phyloP scores from a whole-genome alignment of 1,284 basidiomycete genomes.

The Taiwanofungus camphoratus region DNA sequence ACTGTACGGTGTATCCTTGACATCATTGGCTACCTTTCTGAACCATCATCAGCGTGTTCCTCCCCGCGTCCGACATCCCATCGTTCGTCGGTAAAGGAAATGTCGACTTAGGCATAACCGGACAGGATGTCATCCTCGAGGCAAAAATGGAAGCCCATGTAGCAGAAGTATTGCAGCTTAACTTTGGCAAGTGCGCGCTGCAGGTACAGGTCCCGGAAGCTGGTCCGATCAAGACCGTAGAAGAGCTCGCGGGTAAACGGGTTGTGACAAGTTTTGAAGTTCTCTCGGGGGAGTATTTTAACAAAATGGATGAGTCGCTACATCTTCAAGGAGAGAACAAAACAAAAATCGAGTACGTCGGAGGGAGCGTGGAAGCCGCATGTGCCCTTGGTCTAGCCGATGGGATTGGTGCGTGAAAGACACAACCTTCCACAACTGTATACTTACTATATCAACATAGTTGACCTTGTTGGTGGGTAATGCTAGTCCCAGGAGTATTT shows the following conservation, averaged over 20 bases:
- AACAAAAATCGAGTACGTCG: slow-evolving; percentile 92
- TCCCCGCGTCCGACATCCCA: slow-evolving; percentile 96
- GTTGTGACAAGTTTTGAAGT: slow-evolving; percentile 95
- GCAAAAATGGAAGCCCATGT: slow-evolving; percentile 75
- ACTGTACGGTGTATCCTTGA: slow-evolving; percentile 47
- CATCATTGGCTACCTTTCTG: not conserved
- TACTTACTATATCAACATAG: too few species aligned
- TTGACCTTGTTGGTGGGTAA: slow-evolving; percentile 83
- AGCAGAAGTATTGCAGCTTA: slow-evolving; percentile 79
- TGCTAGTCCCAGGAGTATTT: not conserved
- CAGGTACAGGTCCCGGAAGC: slow-evolving; percentile 93
- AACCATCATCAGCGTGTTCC: slow-evolving; percentile 70
- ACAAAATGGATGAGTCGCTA: slow-evolving; percentile 58
- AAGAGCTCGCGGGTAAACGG: slow-evolving; percentile 85
- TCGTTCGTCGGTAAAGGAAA: slow-evolving; percentile 98
- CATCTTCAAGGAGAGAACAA: slow-evolving; percentile 42
- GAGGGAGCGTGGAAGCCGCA: slow-evolving; percentile 97
- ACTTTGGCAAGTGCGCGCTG: slow-evolving; percentile 91
- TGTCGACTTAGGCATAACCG: slow-evolving; percentile 90
- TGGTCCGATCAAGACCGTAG: slow-evolving; percentile 63
- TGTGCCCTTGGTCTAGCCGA: slow-evolving; percentile 96
- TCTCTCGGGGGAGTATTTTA: slow-evolving; percentile 79
- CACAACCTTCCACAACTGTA: too few species aligned
- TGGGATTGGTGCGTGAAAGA: slow-evolving; percentile 84
- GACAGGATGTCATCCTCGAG: slow-evolving; percentile 96